Evolutionary conservation across 1,139 yeast species (phyloP), one percentile per base, ranked within the genome.

Genomic region (Hyphopichia pseudoburtonii): DNA sequence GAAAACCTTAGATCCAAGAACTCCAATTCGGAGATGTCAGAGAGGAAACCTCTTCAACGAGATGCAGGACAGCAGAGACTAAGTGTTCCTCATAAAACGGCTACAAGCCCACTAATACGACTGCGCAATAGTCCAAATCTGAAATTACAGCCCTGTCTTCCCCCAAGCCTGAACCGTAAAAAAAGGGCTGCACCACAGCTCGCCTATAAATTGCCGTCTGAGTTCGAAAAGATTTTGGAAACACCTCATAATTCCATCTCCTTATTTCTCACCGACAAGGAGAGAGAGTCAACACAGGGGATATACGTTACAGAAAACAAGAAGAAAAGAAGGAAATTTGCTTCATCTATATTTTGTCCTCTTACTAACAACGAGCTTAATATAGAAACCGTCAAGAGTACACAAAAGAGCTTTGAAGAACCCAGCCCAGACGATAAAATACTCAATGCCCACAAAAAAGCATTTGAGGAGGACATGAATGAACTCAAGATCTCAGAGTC

Each of bases 341-440:
- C 46, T 36, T 38, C 36, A 14, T 48, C 51, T 25, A 37, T 67
- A 12, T 65, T 62, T 40, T 49, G 52, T 36, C 63, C 64, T 39
- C 57, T 64, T 68, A 67, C 74, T 70, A 61, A 66, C 73, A 51
- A 56, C 42, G 70, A 73, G 61, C 66, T 80, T 60, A 66, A 72
- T 65, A 45, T 66, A 52, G 66, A 63, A 56, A 64, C 54, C 47
- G 57, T 57, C 36, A 65, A 66, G 43, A 71, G 73, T 52, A 76
- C 77, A 6, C 66, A 71, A 32, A 54, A 67, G 30, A 86, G 82
- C 44, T 89, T 89, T 53, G 57, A 62, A 16, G 66, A 71, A 42
- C 90, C 89, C 11, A 85, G 95, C 50, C 97, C 97, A 3, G 97
- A 89, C 62, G 96, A 88, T 52, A 62, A 73, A 37, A 73, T 85